Conservation (phyloP, 2,329 filamentous ascomycete genomes). For the Arthrobotrys entomopaga region DNA sequence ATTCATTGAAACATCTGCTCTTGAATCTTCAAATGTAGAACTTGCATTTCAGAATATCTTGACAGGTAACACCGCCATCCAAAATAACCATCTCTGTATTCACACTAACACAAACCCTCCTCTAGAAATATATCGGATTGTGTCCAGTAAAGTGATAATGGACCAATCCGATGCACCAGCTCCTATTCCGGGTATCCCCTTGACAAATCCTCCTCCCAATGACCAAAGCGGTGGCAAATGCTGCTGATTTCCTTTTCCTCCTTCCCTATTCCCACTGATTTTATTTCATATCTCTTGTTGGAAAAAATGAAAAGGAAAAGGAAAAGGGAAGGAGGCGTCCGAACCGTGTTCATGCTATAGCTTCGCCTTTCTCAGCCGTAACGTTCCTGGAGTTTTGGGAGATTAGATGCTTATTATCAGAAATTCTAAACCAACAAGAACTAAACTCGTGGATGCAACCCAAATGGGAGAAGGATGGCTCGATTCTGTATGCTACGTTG, state of each 20-base stretch:
- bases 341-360: conserved; percentile 33
- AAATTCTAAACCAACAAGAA: conserved; percentile 10
- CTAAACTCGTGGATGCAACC: conserved; percentile 15
- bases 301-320: no score
- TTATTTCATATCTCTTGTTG: background rate
- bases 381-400: conserved; percentile 40
- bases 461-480: background rate
- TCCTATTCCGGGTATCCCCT: conserved; percentile 82
- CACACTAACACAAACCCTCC: conserved; percentile 9
- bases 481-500: conserved; percentile 43
- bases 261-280: background rate
- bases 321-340: conserved; percentile 7
- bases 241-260: conserved; percentile 69
- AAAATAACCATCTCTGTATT: background rate
- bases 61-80: conserved; percentile 74
- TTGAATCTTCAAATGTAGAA: conserved; percentile 99
- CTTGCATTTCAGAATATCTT: conserved; percentile 99
- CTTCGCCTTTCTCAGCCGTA: conserved; percentile 29
- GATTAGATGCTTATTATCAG: conserved; percentile 46
- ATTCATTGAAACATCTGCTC: conserved; percentile 98
- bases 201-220: conserved; percentile 85
- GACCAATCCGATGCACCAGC: conserved; percentile 87
- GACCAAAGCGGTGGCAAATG: conserved; percentile 81
- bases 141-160: conserved; percentile 89
- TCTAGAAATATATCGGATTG: conserved; percentile 98